These are phyloP conservation scores for Hypoxylon sp. DNA, from an alignment of 2,329 filamentous ascomycete genomes.

Conservation along the genomic window DNA sequence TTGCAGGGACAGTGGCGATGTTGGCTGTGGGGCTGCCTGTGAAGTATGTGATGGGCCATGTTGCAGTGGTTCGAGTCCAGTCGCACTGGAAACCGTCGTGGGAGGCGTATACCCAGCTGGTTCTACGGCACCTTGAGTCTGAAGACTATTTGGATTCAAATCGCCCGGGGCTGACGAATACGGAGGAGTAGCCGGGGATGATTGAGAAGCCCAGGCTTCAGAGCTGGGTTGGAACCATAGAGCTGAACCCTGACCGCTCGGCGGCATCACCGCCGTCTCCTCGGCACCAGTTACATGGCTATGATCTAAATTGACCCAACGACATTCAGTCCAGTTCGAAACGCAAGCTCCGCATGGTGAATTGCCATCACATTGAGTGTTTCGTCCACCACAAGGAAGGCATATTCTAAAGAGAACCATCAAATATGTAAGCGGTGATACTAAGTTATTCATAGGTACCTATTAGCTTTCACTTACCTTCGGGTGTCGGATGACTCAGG, in stretches of 20 bases:
- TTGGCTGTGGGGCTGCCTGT: constrained; percentile 3
- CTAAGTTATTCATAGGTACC: no score
- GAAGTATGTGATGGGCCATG: constrained; percentile 9
- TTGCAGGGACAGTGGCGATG: constrained; percentile 9
- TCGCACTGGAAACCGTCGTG: background rate
- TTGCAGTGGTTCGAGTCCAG: constrained; percentile 3
- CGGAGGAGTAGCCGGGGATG: constrained; percentile 18
- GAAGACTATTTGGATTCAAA: constrained; percentile 10
- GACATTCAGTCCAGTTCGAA: constrained; percentile 42
- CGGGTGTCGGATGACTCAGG: constrained; percentile 22
- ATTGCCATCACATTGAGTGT: constrained; percentile 46
- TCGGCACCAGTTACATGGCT: constrained; percentile 12
- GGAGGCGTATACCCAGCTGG: constrained; percentile 5
- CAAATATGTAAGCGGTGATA: constrained; percentile 12
- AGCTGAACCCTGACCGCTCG: constrained; percentile 5
- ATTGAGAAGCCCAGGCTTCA: constrained; percentile 29
- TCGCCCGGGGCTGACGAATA: constrained; percentile 16
- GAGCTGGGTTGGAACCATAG: constrained; percentile 29
- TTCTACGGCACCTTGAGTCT: background rate
- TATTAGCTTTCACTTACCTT: constrained; percentile 12
- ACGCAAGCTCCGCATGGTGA: constrained; percentile 44
- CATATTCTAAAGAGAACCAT: constrained; percentile 35
- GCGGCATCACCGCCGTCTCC: constrained; percentile 8
- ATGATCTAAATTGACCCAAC: constrained; percentile 20
- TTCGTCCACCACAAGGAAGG: constrained; percentile 43